Conservation (phyloP, 2,329 filamentous ascomycete species). For the Chalaropsis thielavioides region DNA sequence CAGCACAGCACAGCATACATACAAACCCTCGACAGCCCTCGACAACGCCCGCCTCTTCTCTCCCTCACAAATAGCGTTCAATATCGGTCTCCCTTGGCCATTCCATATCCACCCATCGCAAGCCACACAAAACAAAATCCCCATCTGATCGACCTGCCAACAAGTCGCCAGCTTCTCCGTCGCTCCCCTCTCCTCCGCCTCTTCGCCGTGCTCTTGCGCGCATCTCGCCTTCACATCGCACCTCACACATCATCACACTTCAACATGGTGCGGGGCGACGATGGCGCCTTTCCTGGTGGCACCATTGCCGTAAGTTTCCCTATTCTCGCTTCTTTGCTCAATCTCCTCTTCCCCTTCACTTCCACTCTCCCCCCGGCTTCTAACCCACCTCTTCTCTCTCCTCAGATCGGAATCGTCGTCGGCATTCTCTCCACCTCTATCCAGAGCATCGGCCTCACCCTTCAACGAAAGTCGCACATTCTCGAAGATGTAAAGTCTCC, state of each 20-base stretch:
- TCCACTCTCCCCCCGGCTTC: background rate
- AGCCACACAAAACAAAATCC: background rate
- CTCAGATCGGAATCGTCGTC: slow-evolving; percentile 77
- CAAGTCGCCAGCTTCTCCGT: background rate
- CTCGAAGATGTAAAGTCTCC: slow-evolving; percentile 90
- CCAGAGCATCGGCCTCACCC: slow-evolving; percentile 84
- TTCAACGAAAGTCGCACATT: slow-evolving; percentile 96
- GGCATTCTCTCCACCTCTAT: slow-evolving; percentile 87
- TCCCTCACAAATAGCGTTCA: background rate
- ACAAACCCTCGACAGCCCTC: background rate
- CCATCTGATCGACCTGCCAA: background rate
- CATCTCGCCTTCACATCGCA: background rate
- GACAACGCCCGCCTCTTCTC: background rate
- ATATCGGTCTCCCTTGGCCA: background rate
- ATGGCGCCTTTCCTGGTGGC: slow-evolving; percentile 53
- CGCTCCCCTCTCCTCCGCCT: background rate
- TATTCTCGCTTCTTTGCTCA: background rate
- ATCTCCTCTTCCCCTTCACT: background rate
- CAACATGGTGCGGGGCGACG: background rate
- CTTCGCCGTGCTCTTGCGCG: background rate
- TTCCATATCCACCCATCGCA: background rate
- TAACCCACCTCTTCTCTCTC: slow-evolving; percentile 20
- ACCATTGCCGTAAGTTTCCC: slow-evolving; percentile 53
- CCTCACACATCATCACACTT: background rate
- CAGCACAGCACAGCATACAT: background rate